These are phyloP conservation scores for Erysiphe neolycopersici DNA, from an alignment of 2,329 filamentous ascomycete species.

Conservation along the genomic window DNA sequence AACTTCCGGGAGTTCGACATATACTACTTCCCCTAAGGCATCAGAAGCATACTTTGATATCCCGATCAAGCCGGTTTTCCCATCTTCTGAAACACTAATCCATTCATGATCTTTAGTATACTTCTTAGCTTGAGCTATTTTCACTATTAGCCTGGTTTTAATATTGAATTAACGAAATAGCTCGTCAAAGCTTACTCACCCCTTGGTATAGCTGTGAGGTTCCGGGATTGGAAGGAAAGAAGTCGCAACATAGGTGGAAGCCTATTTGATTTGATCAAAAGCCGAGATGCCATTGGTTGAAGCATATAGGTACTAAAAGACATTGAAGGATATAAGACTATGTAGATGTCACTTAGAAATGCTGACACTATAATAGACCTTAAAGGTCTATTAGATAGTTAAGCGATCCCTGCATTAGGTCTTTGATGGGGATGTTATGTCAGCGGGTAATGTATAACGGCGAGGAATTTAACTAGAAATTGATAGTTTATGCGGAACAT, in stretches of 20 bases:
- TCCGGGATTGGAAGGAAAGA: conserved; percentile 16
- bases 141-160: neutral
- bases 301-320: conserved; percentile 29
- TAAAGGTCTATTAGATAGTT: too few relatives aligned
- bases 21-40: conserved; percentile 87
- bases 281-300: conserved; percentile 14
- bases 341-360: too few relatives aligned
- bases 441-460: too few relatives aligned
- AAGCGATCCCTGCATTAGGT: too few relatives aligned
- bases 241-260: conserved; percentile 6
- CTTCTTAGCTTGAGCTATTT: conserved; percentile 26
- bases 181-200: conserved; percentile 14
- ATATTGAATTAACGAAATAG: neutral
- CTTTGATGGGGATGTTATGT: too few relatives aligned
- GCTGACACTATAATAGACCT: too few relatives aligned
- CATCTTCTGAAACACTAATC: conserved; percentile 67
- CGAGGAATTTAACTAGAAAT: too few relatives aligned
- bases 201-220: conserved; percentile 19
- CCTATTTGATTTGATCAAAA: conserved; percentile 5
- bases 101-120: conserved; percentile 98
- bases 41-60: conserved; percentile 83
- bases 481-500: too few relatives aligned
- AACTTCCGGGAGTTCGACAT: conserved; percentile 66
- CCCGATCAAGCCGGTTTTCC: conserved; percentile 55
- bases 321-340: conserved; percentile 17